Conservation (phyloP, 169 alveolate species). For the Amoebophrya sp. region DNA sequence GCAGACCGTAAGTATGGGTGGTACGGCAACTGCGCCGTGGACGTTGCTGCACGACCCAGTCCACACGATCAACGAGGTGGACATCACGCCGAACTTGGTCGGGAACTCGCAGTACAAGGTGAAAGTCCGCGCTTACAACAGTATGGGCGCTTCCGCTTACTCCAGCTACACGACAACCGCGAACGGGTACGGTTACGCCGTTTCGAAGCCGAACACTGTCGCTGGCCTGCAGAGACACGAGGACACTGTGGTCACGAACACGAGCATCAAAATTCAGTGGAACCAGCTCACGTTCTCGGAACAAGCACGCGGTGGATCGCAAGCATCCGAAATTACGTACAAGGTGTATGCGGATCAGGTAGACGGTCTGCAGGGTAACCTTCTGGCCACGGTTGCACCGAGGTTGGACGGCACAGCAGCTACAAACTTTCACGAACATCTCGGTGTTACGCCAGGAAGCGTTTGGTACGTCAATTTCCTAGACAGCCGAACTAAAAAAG, state of each 20-base stretch:
- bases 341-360: not conserved
- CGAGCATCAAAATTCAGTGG: not conserved
- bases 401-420: not conserved
- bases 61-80: not conserved
- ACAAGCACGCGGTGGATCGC: not conserved
- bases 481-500: too few relatives aligned
- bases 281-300: conserved; percentile 10
- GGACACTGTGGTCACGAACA: conserved; percentile 12
- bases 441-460: not conserved
- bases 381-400: not conserved
- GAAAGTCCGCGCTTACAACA: not conserved
- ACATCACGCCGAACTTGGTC: not conserved
- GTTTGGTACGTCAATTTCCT: not conserved
- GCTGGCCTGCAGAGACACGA: not conserved
- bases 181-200: conserved; percentile 12
- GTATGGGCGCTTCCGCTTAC: conserved; percentile 1
- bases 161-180: not conserved
- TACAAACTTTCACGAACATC: not conserved
- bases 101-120: conserved; percentile 21
- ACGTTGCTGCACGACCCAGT: not conserved
- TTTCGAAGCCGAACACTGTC: not conserved
- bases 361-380: not conserved
- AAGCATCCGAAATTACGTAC: not conserved
- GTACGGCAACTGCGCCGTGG: not conserved
- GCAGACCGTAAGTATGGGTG: not conserved